phyloP scores from a whole-genome alignment of 2,329 filamentous ascomycete species.

The Arachnopeziza araneosa region DNA sequence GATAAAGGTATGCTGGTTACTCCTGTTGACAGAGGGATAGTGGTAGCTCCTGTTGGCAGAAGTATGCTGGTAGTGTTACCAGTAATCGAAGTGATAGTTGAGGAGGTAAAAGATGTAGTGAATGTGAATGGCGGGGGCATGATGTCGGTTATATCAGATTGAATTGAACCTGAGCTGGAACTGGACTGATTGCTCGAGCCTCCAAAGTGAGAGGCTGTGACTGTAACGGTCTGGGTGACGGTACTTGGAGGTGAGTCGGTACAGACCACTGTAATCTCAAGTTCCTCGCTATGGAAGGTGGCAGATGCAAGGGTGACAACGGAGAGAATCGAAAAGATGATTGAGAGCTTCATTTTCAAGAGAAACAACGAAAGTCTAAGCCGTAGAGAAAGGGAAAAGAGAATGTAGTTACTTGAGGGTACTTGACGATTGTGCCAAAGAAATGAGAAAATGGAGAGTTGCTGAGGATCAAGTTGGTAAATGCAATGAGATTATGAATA shows the following conservation, averaged over 20 bases:
- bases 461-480: not conserved
- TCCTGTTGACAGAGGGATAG: not conserved
- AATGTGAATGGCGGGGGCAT: not conserved
- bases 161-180: not conserved
- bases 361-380: not conserved
- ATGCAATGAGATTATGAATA: not conserved
- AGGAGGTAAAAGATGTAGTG: not conserved
- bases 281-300: conserved; percentile 3
- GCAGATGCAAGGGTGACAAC: conserved; percentile 14
- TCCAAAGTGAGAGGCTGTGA: conserved; percentile 2
- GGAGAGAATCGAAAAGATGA: conserved; percentile 8
- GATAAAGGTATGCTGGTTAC: not conserved
- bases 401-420: not conserved
- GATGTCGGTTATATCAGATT: not conserved
- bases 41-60: not conserved
- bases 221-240: conserved; percentile 12
- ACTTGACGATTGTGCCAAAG: not conserved
- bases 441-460: not conserved
- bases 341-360: conserved; percentile 23
- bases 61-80: not conserved
- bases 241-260: conserved; percentile 11
- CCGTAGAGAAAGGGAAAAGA: conserved; percentile 2
- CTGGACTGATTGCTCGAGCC: not conserved
- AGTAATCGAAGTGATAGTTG: not conserved
- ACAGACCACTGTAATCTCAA: conserved; percentile 7